Conservation (phyloP, 352 stramenopile species). For the Phytopythium aichiense region DNA sequence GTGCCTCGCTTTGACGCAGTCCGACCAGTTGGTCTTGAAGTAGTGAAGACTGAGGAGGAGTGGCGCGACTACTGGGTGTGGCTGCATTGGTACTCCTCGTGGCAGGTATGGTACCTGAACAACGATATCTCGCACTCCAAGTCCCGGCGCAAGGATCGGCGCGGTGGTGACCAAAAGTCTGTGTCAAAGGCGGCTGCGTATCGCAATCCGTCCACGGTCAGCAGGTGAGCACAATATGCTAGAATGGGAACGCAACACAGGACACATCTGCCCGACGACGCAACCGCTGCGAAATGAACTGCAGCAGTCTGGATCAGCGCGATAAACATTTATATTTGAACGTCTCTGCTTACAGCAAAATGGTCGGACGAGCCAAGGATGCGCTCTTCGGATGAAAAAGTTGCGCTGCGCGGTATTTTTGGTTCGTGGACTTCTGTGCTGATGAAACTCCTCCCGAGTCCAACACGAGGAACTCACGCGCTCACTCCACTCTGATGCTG, state of each 20-base stretch:
- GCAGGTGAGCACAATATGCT: neutral
- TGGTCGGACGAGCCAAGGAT: no score
- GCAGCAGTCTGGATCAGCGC: neutral
- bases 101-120: constrained; percentile 61
- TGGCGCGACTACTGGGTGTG: constrained; percentile 59
- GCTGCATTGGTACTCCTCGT: constrained; percentile 67
- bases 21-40: constrained; percentile 40
- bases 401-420: neutral
- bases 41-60: constrained; percentile 49
- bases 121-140: constrained; percentile 13
- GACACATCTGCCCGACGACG: neutral
- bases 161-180: neutral
- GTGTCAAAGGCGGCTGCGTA: neutral
- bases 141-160: neutral
- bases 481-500: neutral
- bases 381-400: no score
- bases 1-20: constrained; percentile 28
- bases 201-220: neutral
- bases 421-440: neutral
- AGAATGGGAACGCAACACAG: neutral
- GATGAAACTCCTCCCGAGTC: neutral
- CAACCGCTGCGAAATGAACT: no score
- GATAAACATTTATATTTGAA: neutral
- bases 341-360: neutral
- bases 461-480: neutral